These are phyloP conservation scores for Entomortierella lignicola DNA, from an alignment of 192 early-diverging fungal genomes.

Conservation along the genomic window DNA sequence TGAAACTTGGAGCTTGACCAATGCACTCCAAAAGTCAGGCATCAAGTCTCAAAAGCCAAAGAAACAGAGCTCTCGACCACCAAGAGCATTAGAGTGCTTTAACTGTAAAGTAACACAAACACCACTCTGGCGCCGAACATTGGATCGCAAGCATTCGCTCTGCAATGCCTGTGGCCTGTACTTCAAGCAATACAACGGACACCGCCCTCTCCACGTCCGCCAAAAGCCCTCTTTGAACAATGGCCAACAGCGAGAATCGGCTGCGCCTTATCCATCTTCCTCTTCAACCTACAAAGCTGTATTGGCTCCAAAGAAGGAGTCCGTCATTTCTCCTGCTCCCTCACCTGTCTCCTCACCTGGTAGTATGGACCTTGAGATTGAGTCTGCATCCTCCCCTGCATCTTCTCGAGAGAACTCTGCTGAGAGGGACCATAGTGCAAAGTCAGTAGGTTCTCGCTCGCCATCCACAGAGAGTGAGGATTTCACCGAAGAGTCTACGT, in stretches of 20 bases:
- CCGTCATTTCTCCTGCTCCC: conserved; percentile 4
- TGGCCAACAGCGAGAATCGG: conserved; percentile 20
- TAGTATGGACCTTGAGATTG: conserved; percentile 17
- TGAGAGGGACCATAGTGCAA: neutral
- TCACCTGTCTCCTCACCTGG: conserved; percentile 15
- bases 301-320: conserved; percentile 26
- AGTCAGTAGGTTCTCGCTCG: neutral
- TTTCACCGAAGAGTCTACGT: neutral
- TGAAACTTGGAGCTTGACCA: conserved; percentile 7
- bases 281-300: conserved; percentile 6
- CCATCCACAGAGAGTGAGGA: conserved; percentile 10
- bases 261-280: conserved; percentile 22
- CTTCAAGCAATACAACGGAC: conserved; percentile 88
- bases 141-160: conserved; percentile 81
- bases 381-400: conserved; percentile 6
- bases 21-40: conserved; percentile 24
- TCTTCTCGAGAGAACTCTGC: conserved; percentile 1
- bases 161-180: conserved; percentile 96
- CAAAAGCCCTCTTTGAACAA: conserved; percentile 47
- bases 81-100: conserved; percentile 65
- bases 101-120: conserved; percentile 91
- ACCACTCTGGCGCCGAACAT: conserved; percentile 87
- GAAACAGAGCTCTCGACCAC: conserved; percentile 51
- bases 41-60: conserved; percentile 41
- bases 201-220: conserved; percentile 78